These are phyloP conservation scores for Annulohypoxylon nitens DNA, from an alignment of 495 filamentous ascomycete genomes.

Conservation along the genomic window DNA sequence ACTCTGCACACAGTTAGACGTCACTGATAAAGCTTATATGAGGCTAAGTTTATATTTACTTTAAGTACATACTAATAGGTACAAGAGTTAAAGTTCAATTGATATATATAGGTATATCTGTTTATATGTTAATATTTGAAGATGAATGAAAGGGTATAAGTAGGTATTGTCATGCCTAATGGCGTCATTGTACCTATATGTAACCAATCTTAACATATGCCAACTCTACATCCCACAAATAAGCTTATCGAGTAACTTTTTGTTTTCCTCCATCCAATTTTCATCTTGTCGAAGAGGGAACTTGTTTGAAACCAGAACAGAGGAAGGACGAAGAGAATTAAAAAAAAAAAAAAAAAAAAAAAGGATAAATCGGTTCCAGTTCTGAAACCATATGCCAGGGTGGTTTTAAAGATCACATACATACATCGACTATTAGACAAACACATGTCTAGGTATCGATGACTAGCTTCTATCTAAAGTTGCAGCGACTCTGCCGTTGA, in stretches of 20 bases:
- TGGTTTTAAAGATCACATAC: conserved; percentile 10
- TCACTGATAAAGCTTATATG: not conserved
- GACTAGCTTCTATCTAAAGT: conserved; percentile 14
- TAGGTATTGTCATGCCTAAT: conserved; percentile 1
- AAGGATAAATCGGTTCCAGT: conserved; percentile 20
- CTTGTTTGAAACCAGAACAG: not conserved
- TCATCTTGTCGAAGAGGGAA: not conserved
- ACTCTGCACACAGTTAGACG: not conserved
- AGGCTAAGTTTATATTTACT: not conserved
- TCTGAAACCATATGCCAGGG: conserved; percentile 16
- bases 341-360: not conserved
- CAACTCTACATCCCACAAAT: conserved; percentile 3
- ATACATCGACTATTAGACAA: not conserved
- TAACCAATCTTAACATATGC: conserved; percentile 5
- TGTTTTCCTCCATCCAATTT: not conserved
- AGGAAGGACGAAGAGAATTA: not conserved
- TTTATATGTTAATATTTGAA: not conserved
- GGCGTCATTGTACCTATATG: conserved; percentile 20
- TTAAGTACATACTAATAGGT: not conserved
- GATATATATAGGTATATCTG: not conserved
- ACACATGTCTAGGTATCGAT: conserved; percentile 2
- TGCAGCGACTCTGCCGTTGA: conserved; percentile 5
- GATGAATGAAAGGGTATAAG: not conserved
- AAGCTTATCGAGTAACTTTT: not conserved
- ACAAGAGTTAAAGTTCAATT: not conserved